These are phyloP conservation scores for Chytriomyces confervae DNA, from an alignment of 192 early-diverging fungal species.

Conservation along the genomic window DNA sequence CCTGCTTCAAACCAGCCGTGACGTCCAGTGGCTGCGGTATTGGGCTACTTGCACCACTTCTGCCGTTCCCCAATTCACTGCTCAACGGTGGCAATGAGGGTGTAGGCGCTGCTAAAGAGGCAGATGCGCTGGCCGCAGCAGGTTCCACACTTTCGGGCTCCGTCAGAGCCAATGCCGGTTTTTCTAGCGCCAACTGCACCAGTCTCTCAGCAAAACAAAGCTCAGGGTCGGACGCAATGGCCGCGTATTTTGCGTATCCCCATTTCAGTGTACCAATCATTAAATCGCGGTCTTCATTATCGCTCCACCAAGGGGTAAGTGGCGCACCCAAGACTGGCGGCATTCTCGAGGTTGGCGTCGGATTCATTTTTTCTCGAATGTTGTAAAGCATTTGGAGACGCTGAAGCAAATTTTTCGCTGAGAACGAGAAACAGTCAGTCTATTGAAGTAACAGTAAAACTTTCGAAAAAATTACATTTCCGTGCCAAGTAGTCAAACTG, in stretches of 20 bases:
- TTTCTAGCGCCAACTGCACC: constrained; percentile 16
- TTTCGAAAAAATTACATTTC: constrained; percentile 56
- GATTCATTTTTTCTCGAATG: constrained; percentile 73
- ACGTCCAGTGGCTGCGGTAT: background rate
- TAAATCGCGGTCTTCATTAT: constrained; percentile 78
- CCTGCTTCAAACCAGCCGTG: constrained; percentile 38
- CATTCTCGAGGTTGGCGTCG: constrained; percentile 66
- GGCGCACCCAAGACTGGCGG: constrained; percentile 69
- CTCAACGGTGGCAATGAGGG: too few relatives aligned
- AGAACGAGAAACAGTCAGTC: background rate
- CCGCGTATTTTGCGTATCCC: constrained; percentile 74
- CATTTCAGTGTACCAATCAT: constrained; percentile 78
- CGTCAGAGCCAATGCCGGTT: constrained; percentile 12
- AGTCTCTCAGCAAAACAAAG: constrained; percentile 44
- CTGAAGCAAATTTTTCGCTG: constrained; percentile 70
- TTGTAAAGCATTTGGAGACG: constrained; percentile 78
- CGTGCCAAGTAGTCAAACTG: constrained; percentile 76
- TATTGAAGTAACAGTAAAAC: background rate
- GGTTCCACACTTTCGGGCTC: background rate
- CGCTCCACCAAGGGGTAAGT: constrained; percentile 70
- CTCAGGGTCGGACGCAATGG: constrained; percentile 53
- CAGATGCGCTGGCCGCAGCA: background rate
- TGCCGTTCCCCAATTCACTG: too few relatives aligned
- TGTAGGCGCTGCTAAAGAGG: background rate
- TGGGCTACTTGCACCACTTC: background rate